These are phyloP conservation scores for Kickxella alabastrina DNA, from an alignment of 192 early-diverging fungal genomes.

Conservation along the genomic window DNA sequence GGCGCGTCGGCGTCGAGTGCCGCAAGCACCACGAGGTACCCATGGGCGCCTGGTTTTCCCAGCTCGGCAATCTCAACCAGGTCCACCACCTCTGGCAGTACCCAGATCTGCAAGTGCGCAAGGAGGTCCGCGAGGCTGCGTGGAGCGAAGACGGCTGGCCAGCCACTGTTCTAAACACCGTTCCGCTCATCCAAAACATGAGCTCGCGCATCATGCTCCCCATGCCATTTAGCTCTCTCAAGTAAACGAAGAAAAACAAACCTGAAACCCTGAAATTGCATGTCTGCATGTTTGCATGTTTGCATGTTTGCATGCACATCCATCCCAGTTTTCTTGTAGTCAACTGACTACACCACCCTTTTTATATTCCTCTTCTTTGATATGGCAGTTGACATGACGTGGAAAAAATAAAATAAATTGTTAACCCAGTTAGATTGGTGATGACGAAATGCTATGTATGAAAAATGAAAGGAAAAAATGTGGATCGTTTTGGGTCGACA, in stretches of 20 bases:
- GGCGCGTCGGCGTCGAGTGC: constrained; percentile 85
- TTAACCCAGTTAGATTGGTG: too few species aligned
- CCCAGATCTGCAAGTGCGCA: constrained; percentile 81
- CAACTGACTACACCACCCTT: not conserved
- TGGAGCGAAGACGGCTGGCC: constrained; percentile 95
- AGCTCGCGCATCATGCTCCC: constrained; percentile 75
- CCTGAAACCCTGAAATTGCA: not conserved
- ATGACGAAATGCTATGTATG: too few species aligned
- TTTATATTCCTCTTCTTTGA: not conserved
- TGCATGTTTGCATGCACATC: too few species aligned
- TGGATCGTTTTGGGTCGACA: too few species aligned
- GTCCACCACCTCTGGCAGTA: constrained; percentile 95
- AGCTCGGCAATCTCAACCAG: constrained; percentile 80
- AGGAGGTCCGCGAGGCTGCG: constrained; percentile 83
- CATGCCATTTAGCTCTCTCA: constrained; percentile 71
- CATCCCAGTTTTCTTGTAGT: too few species aligned
- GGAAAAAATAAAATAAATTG: too few species aligned
- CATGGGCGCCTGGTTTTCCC: constrained; percentile 95
- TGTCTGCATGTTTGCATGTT: too few species aligned
- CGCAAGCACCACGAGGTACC: constrained; percentile 84
- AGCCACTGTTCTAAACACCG: constrained; percentile 87
- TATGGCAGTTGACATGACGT: too few species aligned
- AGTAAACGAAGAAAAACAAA: constrained; percentile 39
- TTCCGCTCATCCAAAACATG: constrained; percentile 77
- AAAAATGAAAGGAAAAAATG: not conserved